Conservation (phyloP, 1,284 basidiomycete genomes). For the Puccinia horiana region DNA sequence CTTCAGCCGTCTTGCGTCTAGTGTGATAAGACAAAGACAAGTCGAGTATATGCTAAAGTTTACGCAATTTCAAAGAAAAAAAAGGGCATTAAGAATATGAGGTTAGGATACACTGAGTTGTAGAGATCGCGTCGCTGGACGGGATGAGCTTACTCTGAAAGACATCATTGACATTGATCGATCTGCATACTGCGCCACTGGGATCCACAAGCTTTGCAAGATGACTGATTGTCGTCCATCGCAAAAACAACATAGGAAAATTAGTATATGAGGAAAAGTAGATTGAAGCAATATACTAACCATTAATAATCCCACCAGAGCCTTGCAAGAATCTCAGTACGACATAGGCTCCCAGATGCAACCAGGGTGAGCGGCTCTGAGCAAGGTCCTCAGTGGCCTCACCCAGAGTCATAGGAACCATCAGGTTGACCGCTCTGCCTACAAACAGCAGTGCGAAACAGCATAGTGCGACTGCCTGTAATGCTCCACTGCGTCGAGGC, state of each 20-base stretch:
- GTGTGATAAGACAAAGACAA: slow-evolving; percentile 83
- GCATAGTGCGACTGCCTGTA: slow-evolving; percentile 73
- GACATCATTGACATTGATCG: slow-evolving; percentile 71
- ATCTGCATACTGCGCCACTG: slow-evolving; percentile 70
- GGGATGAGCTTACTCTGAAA: slow-evolving; percentile 63
- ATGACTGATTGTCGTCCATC: slow-evolving; percentile 50
- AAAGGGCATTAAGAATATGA: not conserved
- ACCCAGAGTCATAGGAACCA: slow-evolving; percentile 73
- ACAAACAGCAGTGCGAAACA: slow-evolving; percentile 71
- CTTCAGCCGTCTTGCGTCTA: slow-evolving; percentile 69
- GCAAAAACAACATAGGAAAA: not conserved
- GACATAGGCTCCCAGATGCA: slow-evolving; percentile 57
- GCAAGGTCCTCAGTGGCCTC: slow-evolving; percentile 64
- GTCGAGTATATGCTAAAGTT: slow-evolving; percentile 54
- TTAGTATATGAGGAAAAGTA: not conserved
- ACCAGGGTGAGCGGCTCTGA: slow-evolving; percentile 55
- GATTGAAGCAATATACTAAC: slow-evolving; percentile 9
- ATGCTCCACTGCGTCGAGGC: slow-evolving; percentile 68
- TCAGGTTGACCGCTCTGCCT: slow-evolving; percentile 74
- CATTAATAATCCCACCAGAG: slow-evolving; percentile 58
- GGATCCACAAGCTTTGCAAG: slow-evolving; percentile 59
- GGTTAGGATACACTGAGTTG: slow-evolving; percentile 65
- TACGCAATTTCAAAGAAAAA: not conserved
- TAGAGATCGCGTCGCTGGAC: not conserved
- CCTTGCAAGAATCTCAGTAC: slow-evolving; percentile 60